Evolutionary conservation across 2,329 filamentous ascomycete species (phyloP), one percentile per base, ranked within the genome.

Genomic region (Aspergillus alliaceus): DNA sequence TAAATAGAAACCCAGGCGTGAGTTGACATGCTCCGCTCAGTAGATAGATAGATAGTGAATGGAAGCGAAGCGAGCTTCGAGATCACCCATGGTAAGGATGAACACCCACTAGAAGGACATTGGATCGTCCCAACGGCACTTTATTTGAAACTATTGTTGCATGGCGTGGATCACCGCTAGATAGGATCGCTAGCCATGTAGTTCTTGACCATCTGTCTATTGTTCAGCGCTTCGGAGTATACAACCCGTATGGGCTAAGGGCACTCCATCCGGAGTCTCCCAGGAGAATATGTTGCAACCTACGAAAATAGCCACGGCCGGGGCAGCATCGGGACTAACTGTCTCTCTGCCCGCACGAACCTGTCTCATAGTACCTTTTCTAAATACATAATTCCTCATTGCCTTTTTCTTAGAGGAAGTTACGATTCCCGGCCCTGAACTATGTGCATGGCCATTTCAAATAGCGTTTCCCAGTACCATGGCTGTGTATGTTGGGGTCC

Each of bases 61-160:
- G 24, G 40, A 27, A n/a, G 22, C 22, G 39, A 25, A 25, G 40
- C 24, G 6, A 29, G 24, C 40, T 44, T 27, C 40, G 24, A 44
- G 40, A 44, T 29, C 15, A 44, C 24, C 24, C 22, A 44, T 27
- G 24, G 24, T 1, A 24, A 27, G 14, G 24, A 44, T 12, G 40
- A 44, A 29, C 40, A 44, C 40, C 40, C 40, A n/a, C 24, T 11
- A n/a, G 22, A 25, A 6, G 31, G 31, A 34, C 4, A 40, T 24
- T 22, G 2, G 20, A 44, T 25, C 22, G 25, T 25, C 22, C 9
- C 6, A 44, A n/a, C 29, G 39, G 8, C 27, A 42, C 32, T 51
- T 44, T 35, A 35, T 35, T 27, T 31, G 44, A 56, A 35, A 56
- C 31, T 56, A 56, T 56, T 56, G 54, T 56, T 54, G 32, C 40